These are phyloP conservation scores for Pseudozyma hubeiensis DNA, from an alignment of 1,284 basidiomycete species.

Conservation along the genomic window DNA sequence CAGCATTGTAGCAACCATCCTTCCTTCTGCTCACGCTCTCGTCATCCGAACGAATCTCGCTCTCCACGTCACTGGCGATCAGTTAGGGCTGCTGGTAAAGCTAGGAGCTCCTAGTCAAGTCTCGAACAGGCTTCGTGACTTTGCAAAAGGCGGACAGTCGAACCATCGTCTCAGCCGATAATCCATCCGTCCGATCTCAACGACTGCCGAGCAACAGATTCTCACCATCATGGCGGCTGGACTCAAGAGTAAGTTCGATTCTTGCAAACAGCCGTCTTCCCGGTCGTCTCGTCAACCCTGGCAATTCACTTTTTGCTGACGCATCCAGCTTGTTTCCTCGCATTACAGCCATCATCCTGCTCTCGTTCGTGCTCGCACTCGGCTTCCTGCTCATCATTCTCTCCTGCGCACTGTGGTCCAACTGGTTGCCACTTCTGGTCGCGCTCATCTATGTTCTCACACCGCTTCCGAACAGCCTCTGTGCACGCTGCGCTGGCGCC, in stretches of 20 bases:
- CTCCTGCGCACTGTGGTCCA: constrained; percentile 93
- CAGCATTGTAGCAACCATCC: neutral
- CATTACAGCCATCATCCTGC: constrained; percentile 64
- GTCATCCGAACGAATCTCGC: neutral
- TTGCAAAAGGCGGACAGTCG: neutral
- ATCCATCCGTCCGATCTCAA: constrained; percentile 19
- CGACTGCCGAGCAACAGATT: constrained; percentile 1
- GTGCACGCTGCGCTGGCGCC: constrained; percentile 71
- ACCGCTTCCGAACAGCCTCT: constrained; percentile 90
- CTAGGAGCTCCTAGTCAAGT: too few species aligned
- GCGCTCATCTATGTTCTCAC: constrained; percentile 95
- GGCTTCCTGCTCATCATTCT: constrained; percentile 98
- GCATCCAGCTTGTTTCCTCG: neutral
- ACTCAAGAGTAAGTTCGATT: constrained; percentile 54
- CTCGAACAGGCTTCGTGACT: neutral
- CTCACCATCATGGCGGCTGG: constrained; percentile 52
- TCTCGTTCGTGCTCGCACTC: constrained; percentile 91
- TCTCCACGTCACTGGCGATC: too few species aligned
- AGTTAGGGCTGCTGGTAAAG: too few species aligned
- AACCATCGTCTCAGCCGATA: neutral
- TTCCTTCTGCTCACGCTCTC: neutral
- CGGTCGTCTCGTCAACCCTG: too few species aligned
- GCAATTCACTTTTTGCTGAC: neutral
- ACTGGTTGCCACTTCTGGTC: constrained; percentile 96
- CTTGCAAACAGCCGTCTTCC: neutral